Evolutionary conservation across 139 green algal species (phyloP), one percentile per base, ranked within the genome.

Genomic region (Tetradesmus obliquus): DNA sequence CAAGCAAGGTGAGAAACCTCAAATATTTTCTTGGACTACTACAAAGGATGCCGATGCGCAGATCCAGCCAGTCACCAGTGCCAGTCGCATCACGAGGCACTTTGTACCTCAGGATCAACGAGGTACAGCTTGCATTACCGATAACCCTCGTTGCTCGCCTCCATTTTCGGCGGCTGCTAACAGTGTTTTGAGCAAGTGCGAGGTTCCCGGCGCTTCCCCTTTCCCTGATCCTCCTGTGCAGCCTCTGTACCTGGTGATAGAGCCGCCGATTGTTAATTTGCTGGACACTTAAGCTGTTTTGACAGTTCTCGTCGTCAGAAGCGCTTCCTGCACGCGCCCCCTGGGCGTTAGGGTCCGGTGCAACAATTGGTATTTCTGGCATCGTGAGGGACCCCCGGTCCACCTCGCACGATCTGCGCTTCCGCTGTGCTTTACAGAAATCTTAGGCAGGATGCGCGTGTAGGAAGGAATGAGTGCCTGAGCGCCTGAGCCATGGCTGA

Each of bases 381-480:
- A 82, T 82, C 3, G 66, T 81, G 71, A 51, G 57, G 45, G 79
- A 55, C 45, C 32, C 79, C 19, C n/a, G 32, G 5, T 76, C 20
- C 20, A 15, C 45, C 55, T 3, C 55, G 54, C 45, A 20, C 13
- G 55, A 60, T 62, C 81, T 17, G 13, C 45, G 81, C 53, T 24
- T 45, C 22, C 15, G 81, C 81, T 45, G 81, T 13, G 10, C 57
- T 3, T 55, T 55, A n/a, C 32, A 55, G 9, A 55, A 20, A 57
- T 57, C 24, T 22, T 84, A 54, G 32, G 79, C 79, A 76, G 24
- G 74, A 82, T 82, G 74, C 74, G 74, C n/a, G 55, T 54, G n/a
- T 82, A 82, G n/a, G 74, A 55, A 76, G 66, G 66, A 76, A 76
- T 76, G 66, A 76, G 15, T 82, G 8, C n/a, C n/a, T 82, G 74